Base-by-base conservation (phyloP, 129 eudicot genomes). In the Glebionis coronaria region DNA sequence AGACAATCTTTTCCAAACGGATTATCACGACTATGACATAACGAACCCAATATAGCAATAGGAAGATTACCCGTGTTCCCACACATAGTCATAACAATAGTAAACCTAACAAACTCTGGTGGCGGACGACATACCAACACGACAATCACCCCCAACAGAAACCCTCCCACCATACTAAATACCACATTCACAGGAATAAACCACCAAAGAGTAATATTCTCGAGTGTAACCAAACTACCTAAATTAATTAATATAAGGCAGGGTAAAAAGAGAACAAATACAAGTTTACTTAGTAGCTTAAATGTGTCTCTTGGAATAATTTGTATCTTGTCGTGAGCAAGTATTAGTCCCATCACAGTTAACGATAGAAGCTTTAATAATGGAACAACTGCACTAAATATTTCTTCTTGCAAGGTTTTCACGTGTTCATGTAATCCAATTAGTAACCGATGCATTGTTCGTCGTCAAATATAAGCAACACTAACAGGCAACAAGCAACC, bases 1-100 rank as follows among this genome's bases (percentile, higher is more conserved):
- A 66, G 81, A 54, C 87, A 79, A 62, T 72, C 28, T 38, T 42
- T 25, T 29, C 84, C 84, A 76, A 79, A 79, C 5, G 74, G 77
- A 19, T 76, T 64, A 47, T 63, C 80, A 6, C 25, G n/a, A 45
- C 14, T 68, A 59, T 73, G 88, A 65, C 88, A 83, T 42, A 83
- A 52, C 15, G 84, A 67, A 27, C 79, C 76, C 51, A 83, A 52
- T 38, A 83, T 76, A 4, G 88, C 88, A 51, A 83, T 69, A 2
- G 82, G 80, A 3, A 83, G 79, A 73, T 83, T 79, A 10, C 88
- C 88, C 0, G 82, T 83, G 56, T 79, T 83, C 47, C 88, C 88
- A 75, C 79, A 79, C 1, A 79, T 77, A 35, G 84, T 76, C 82
- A 79, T 76, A 44, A 83, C 61, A 9, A 83, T 69, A 3, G 84